Base-by-base conservation (phyloP, 2,329 filamentous ascomycete species). In the Xylariaceae sp. region DNA sequence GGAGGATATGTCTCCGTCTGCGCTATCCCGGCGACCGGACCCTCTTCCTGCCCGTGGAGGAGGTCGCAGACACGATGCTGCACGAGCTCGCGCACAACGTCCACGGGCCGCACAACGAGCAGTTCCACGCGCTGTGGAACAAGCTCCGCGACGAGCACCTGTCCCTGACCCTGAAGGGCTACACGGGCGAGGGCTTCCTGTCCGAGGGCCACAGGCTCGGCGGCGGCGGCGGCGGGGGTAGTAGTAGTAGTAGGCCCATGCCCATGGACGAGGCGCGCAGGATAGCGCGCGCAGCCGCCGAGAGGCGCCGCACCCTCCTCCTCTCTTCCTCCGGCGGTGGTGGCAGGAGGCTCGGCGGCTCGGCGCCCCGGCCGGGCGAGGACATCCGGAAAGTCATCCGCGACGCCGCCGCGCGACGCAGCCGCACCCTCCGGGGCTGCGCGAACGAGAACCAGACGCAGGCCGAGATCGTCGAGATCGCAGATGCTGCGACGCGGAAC, bases 41-140 rank as follows among this genome's bases (percentile, higher is more conserved):
- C 27, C 81, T 87, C 52, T 97, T 97, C 55, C 62, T 95, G 14
- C 81, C 85, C 1, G 66, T 89, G 41, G 88, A 96, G 56, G 70
- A 85, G 48, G 74, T 95, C 6, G 72, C 88, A 30, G 88, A 96
- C 61, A 97, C 90, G 0, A 85, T 97, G 80, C 77, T 97, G 14
- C 90, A 97, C 59, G 90, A 97, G 69, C 76, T 97, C 3, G 82
- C 79, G n/a, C 90, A 97, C 56, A 95, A 85, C 49, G 76, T 88
- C 9, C 80, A 83, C 60, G 88, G 87, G 0, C 85, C 86, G 2
- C 90, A 97, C 59, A 80, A 96, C 56, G 73, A 70, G 32, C 75
- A 83, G 24, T 97, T 97, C 56, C 80, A 95, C 51, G 81, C 81
- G 0, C 68, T 96, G 4, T 95, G 89, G 87, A 83, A 95, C 52